Evolutionary conservation across 805 yeast genomes (phyloP), one percentile per base, ranked within the genome.

Genomic region (Candida pseudofarinosa): DNA sequence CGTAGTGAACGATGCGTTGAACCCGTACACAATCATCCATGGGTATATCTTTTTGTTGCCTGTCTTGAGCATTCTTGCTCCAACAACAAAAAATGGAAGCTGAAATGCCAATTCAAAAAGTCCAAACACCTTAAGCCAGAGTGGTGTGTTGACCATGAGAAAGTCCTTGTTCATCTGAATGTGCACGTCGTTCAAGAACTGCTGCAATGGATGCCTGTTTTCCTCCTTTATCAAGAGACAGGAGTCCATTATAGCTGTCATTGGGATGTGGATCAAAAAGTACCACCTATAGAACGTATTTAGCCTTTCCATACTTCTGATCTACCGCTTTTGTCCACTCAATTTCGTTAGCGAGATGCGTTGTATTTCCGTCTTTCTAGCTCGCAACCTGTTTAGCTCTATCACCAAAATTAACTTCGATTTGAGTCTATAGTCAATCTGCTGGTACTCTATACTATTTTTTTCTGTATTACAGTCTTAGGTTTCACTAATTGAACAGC

Each of bases 1-100:
- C 0, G 97, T 88, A 4, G 97, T 88, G 40, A 85, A 67, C 3
- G 83, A 67, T 0, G 97, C 98, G 55, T 88, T 88, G 52, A 85
- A 75, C 3, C 91, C 96, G 60, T 93, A 91, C 4, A 82, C 54
- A 12, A 79, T 64, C 50, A 83, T 60, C 56, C 69, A 71, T 18
- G 59, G 49, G 40, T 55, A 45, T 48, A 61, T 48, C 41, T 58
- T 15, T 41, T 36, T 35, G 30, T 39, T 18, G 16, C 41, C 18
- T 15, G 37, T 15, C 38, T 49, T 43, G 38, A 62, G 50, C 23
- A 46, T 43, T 31, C 45, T 52, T 0, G 73, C 70, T 10, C 74
- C 79, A 12, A 65, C 48, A 35, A 79, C 54, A 61, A 93, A 93
- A 20, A 86, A 69, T 1, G 99, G 99, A 40, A 86, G 58, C 64